These are phyloP conservation scores for Kurtzmaniella natalensis DNA, from an alignment of 1,139 yeast genomes.

Conservation along the genomic window DNA sequence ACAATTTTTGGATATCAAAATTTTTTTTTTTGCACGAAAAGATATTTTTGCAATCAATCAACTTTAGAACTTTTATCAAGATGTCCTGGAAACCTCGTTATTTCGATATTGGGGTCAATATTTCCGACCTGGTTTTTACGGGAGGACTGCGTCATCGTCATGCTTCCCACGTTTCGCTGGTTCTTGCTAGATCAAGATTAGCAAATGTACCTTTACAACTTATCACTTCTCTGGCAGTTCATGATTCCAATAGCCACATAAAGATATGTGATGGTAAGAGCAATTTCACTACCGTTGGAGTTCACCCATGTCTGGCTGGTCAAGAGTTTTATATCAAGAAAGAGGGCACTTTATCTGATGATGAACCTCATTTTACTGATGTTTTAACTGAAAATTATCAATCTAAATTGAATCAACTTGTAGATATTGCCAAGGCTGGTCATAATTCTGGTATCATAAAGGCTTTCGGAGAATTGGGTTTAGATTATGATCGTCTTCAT, in stretches of 20 bases:
- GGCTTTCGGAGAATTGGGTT: slow-evolving; percentile 90
- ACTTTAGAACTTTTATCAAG: too few relatives aligned
- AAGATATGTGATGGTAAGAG: slow-evolving; percentile 28
- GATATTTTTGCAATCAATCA: too few relatives aligned
- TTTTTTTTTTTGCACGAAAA: too few relatives aligned
- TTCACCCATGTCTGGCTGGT: slow-evolving; percentile 86
- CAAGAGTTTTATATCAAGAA: slow-evolving; percentile 40
- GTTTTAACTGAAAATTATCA: slow-evolving; percentile 18
- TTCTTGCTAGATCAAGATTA: slow-evolving; percentile 61
- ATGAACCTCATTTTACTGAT: slow-evolving; percentile 18
- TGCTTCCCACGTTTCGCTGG: slow-evolving; percentile 58
- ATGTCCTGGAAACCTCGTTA: slow-evolving; percentile 39
- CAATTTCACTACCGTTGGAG: slow-evolving; percentile 77
- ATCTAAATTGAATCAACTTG: slow-evolving; percentile 38
- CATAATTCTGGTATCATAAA: slow-evolving; percentile 46
- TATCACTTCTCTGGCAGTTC: slow-evolving; percentile 76
- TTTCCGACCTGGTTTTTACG: slow-evolving; percentile 89
- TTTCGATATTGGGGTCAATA: slow-evolving; percentile 67
- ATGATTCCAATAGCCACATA: slow-evolving; percentile 52
- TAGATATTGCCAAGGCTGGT: slow-evolving; percentile 48
- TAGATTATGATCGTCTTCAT: slow-evolving; percentile 87
- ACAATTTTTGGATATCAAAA: too few relatives aligned
- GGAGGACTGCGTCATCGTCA: slow-evolving; percentile 52
- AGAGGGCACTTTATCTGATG: slow-evolving; percentile 6
- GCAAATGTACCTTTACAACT: slow-evolving; percentile 67